phyloP scores from a whole-genome alignment of 495 filamentous ascomycete genomes.

The Tuber umbilicatum region DNA sequence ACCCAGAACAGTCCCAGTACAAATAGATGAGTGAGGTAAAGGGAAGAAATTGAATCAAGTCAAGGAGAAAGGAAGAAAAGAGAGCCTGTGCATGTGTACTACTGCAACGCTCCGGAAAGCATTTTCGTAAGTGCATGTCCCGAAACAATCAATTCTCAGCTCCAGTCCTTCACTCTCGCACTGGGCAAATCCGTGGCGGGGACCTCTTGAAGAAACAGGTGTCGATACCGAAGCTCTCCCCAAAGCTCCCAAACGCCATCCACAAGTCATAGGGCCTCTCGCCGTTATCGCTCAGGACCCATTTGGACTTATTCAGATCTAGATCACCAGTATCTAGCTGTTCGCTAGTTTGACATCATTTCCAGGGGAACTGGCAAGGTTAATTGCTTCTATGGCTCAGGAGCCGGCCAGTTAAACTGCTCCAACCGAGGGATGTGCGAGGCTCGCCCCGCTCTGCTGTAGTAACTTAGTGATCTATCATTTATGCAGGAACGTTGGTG shows the following conservation, averaged over 20 bases:
- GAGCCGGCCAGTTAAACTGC: background rate
- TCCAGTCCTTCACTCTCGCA: background rate
- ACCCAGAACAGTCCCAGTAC: background rate
- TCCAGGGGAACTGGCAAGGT: background rate
- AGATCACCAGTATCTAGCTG: background rate
- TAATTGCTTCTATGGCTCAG: background rate
- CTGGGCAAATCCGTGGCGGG: background rate
- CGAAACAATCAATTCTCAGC: background rate
- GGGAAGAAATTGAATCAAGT: background rate
- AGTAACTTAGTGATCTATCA: background rate
- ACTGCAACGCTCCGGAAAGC: background rate
- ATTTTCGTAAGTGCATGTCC: background rate
- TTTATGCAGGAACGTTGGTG: background rate
- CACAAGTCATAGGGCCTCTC: background rate
- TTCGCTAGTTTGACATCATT: background rate
- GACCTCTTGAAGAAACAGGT: background rate
- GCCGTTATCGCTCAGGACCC: background rate
- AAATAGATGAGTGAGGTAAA: background rate
- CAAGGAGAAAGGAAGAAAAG: background rate
- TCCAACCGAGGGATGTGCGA: too few species aligned
- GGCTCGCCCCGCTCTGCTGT: too few species aligned
- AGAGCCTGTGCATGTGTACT: background rate
- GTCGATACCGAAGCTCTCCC: background rate
- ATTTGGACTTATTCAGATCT: background rate
- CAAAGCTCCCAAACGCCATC: background rate